phyloP scores from a whole-genome alignment of 768 basidiomycete species.

The Phlebiopsis flavidoalba region DNA sequence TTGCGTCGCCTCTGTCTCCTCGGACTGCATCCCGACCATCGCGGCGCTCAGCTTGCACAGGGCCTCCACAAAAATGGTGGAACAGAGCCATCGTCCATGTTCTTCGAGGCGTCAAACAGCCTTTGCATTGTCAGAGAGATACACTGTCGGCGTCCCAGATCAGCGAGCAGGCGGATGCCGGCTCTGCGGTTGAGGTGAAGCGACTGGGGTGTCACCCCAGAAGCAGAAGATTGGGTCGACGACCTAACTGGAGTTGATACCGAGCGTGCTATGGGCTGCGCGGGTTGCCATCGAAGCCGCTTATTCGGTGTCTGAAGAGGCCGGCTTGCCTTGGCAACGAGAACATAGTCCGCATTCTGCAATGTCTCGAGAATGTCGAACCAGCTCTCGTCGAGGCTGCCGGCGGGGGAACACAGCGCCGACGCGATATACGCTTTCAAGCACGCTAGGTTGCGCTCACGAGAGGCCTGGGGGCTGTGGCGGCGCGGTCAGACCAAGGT shows the following conservation, averaged over 20 bases:
- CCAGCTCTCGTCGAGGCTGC: conserved; percentile 88
- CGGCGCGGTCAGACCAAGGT: conserved; percentile 50
- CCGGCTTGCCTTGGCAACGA: conserved; percentile 53
- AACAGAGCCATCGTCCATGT: conserved; percentile 82
- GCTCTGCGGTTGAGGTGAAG: conserved; percentile 17
- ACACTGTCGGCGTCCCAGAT: conserved; percentile 75
- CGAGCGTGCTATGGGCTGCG: conserved; percentile 32
- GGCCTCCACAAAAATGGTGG: conserved; percentile 66
- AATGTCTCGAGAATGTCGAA: conserved; percentile 85
- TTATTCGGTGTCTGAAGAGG: conserved; percentile 10
- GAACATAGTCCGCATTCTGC: conserved; percentile 93
- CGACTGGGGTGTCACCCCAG: not conserved
- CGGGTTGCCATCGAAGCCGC: conserved; percentile 24
- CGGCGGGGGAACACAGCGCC: conserved; percentile 74
- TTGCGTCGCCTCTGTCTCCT: conserved; percentile 26
- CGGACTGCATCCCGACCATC: conserved; percentile 88
- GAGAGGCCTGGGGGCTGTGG: conserved; percentile 69
- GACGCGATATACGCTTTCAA: conserved; percentile 76
- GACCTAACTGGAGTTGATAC: conserved; percentile 14
- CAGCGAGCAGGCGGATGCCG: conserved; percentile 63
- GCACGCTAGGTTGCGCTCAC: conserved; percentile 87
- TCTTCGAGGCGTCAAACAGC: conserved; percentile 82
- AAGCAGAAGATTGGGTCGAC: not conserved
- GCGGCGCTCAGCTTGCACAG: conserved; percentile 84
- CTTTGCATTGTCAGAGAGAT: conserved; percentile 65